Evolutionary conservation across 1,139 yeast species (phyloP), one percentile per base, ranked within the genome.

Genomic region (Saccharomycopsis hybrid): DNA sequence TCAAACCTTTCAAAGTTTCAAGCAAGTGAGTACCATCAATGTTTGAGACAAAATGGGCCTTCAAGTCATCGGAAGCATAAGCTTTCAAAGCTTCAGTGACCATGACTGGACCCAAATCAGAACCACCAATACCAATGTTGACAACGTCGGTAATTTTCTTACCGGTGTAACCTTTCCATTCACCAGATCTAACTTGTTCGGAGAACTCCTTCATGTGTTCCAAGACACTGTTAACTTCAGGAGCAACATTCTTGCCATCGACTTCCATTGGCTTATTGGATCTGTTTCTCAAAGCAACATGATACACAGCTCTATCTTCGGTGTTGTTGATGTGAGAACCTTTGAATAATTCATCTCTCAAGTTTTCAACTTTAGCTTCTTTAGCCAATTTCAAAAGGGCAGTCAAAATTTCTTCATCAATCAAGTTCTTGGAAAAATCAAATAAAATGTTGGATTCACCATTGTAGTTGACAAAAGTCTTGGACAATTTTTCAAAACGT

Each of bases 91-190:
- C 97, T 73, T 92, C 97, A 54, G 97, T 89, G 60, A 92, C 97
- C 98, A 92, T 92, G 52, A 92, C 97, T 47, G 98, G 98, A 62
- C 98, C 98, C 63, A 92, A 78, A 69, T 92, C 98, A 32, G 97
- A 89, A 60, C 98, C 98, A 65, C 98, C 98, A 66, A 92, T 92
- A 71, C 98, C 98, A 63, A 92, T 87, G 77, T 92, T 92, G 64
- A 92, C 97, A 54, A 92, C 82, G 65, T 89, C 95, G 60, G 94
- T 85, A 69, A 92, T 92, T 60, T 76, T 72, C 77, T 89, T 89
- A 60, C 97, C 97, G 58, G 97, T 82, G 78, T 86, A 92, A 67
- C 98, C 98, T 62, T 81, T 88, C 97, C 97, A 90, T 59, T 74
- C 77, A 61, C 98, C 98, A 44, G 92, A 82, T 69, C 98, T 84